These are phyloP conservation scores for Coniochaeta hoffmannii DNA, from an alignment of 2,329 filamentous ascomycete genomes.

Conservation along the genomic window DNA sequence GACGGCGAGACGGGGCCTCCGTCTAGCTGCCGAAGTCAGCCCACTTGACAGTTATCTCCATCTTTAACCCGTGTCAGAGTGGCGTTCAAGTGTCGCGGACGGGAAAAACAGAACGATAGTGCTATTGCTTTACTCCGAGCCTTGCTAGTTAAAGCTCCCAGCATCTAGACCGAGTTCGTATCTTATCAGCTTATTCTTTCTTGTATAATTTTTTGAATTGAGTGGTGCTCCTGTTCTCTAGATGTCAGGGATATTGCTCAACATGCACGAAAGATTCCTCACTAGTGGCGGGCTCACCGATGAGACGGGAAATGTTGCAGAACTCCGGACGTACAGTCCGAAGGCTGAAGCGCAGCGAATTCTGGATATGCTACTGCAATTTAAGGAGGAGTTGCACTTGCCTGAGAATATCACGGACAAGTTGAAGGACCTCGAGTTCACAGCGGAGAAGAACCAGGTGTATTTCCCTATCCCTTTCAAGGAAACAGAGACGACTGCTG, in stretches of 20 bases:
- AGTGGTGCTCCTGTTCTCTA: no score
- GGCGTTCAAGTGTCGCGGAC: no score
- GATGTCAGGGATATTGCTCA: neutral
- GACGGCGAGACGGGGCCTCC: no score
- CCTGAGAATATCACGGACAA: neutral
- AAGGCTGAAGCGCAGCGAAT: neutral
- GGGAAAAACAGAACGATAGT: no score
- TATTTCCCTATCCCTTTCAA: slow-evolving; percentile 32
- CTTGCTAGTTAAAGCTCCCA: no score
- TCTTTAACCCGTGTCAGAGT: no score
- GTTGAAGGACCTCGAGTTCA: slow-evolving; percentile 21
- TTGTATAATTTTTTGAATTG: no score
- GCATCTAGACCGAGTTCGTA: no score
- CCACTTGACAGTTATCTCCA: no score
- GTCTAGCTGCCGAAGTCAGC: no score
- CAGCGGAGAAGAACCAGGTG: slow-evolving; percentile 18
- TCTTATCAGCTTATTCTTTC: no score
- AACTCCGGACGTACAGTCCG: neutral
- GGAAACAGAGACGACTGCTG: slow-evolving; percentile 30
- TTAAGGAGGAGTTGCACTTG: neutral
- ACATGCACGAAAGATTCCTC: neutral
- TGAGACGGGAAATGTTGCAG: neutral
- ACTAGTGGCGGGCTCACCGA: neutral
- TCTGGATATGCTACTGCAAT: neutral
- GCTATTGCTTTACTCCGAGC: no score